Evolutionary conservation across 805 yeast genomes (phyloP).

Genomic region (Zygoascus biomembranicola): DNA sequence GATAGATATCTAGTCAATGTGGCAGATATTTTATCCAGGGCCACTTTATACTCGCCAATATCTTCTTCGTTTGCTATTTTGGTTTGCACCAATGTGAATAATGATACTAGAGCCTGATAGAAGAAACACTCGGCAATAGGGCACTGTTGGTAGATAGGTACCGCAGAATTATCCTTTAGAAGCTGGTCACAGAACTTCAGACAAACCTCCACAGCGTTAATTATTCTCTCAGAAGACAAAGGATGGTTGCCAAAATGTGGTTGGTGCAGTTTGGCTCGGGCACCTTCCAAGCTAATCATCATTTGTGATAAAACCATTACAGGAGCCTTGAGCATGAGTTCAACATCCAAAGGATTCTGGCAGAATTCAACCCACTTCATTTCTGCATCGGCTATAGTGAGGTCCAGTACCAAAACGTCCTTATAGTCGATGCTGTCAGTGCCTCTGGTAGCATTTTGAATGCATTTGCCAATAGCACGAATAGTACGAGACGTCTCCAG

Average conservation of each 20-base stretch:
- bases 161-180: not conserved
- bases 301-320: not conserved
- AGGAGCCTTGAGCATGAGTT: not conserved
- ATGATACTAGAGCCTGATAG: not conserved
- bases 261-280: not conserved
- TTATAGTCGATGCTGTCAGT: not conserved
- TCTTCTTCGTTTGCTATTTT: not conserved
- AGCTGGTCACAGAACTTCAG: not conserved
- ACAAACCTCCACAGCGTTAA: not conserved
- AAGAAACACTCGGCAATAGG: not conserved
- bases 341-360: not conserved
- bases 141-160: not conserved
- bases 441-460: not conserved
- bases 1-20: not conserved
- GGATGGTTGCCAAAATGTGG: not conserved
- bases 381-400: not conserved
- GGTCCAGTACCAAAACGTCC: not conserved
- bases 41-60: not conserved
- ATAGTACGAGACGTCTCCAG: not conserved
- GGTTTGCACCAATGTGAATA: not conserved
- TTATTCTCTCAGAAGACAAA: not conserved
- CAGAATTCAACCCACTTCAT: not conserved
- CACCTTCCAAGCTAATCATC: not conserved
- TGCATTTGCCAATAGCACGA: not conserved
- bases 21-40: not conserved